These are phyloP conservation scores for Talinum fruticosum DNA, from an alignment of 148 eudicot species.

Conservation along the genomic window DNA sequence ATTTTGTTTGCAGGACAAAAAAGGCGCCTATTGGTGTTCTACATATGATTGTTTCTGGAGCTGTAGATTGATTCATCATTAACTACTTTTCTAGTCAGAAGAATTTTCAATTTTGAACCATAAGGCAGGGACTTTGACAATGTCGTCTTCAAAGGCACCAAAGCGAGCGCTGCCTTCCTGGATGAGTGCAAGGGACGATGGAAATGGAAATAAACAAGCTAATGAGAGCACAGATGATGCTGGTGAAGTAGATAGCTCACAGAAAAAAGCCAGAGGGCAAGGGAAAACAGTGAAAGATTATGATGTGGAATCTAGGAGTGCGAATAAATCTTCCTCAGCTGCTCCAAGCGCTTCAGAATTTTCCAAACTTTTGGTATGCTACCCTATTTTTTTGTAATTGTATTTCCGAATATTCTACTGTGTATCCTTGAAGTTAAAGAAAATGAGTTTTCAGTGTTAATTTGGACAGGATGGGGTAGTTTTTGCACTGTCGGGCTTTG, in stretches of 20 bases:
- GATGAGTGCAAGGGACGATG: slow-evolving; percentile 71
- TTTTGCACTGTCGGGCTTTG: slow-evolving; percentile 87
- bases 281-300: slow-evolving; percentile 22
- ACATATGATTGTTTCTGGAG: slow-evolving; percentile 3
- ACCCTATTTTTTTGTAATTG: neutral
- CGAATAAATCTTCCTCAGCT: slow-evolving; percentile 28
- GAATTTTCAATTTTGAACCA: neutral
- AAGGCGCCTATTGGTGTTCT: neutral
- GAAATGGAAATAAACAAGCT: slow-evolving; percentile 29
- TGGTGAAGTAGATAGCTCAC: slow-evolving; percentile 18
- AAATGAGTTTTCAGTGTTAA: slow-evolving; percentile 17
- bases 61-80: slow-evolving; percentile 2
- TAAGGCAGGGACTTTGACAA: slow-evolving; percentile 14
- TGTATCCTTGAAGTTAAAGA: neutral
- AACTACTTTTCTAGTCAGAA: neutral
- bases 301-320: slow-evolving; percentile 25
- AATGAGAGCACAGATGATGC: slow-evolving; percentile 26
- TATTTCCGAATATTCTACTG: neutral
- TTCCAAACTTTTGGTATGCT: slow-evolving; percentile 67
- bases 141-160: slow-evolving; percentile 42
- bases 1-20: neutral
- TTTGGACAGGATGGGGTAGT: slow-evolving; percentile 85
- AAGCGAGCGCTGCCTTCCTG: slow-evolving; percentile 82
- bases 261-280: slow-evolving; percentile 32
- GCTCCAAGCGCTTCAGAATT: slow-evolving; percentile 35